These are phyloP conservation scores for Thalassia testudinum DNA, from an alignment of 116 monocot genomes.

Conservation along the genomic window DNA sequence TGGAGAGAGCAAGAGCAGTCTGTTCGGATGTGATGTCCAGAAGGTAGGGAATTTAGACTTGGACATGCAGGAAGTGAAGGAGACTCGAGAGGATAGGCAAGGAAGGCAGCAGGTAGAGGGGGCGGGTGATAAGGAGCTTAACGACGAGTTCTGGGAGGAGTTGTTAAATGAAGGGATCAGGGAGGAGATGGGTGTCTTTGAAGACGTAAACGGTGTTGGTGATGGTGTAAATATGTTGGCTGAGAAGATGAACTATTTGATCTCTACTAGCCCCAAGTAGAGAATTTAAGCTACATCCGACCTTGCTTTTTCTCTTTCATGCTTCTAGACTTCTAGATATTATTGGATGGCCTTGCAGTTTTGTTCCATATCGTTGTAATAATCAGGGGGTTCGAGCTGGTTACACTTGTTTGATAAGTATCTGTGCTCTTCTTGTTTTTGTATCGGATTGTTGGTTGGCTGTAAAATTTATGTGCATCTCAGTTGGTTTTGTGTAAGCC, in stretches of 20 bases:
- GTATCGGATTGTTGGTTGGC: too few species aligned
- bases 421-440: too few species aligned
- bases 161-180: slow-evolving; percentile 42
- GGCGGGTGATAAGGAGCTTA: slow-evolving; percentile 34
- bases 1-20: neutral
- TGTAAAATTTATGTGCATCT: too few species aligned
- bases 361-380: too few species aligned
- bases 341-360: too few species aligned
- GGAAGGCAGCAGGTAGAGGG: slow-evolving; percentile 12
- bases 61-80: slow-evolving; percentile 22
- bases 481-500: too few species aligned
- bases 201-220: slow-evolving; percentile 1
- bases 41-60: slow-evolving; percentile 26
- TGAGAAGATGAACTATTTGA: slow-evolving; percentile 22
- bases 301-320: too few species aligned
- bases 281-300: neutral
- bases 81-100: slow-evolving; percentile 2
- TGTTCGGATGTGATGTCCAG: slow-evolving; percentile 6
- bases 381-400: too few species aligned
- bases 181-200: slow-evolving; percentile 17
- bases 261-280: slow-evolving; percentile 9
- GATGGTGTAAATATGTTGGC: slow-evolving; percentile 23
- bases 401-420: too few species aligned
- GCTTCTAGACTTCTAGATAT: too few species aligned
- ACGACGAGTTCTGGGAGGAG: slow-evolving; percentile 81